Conservation (phyloP, 768 basidiomycete species). For the Hydnum rufescens region DNA sequence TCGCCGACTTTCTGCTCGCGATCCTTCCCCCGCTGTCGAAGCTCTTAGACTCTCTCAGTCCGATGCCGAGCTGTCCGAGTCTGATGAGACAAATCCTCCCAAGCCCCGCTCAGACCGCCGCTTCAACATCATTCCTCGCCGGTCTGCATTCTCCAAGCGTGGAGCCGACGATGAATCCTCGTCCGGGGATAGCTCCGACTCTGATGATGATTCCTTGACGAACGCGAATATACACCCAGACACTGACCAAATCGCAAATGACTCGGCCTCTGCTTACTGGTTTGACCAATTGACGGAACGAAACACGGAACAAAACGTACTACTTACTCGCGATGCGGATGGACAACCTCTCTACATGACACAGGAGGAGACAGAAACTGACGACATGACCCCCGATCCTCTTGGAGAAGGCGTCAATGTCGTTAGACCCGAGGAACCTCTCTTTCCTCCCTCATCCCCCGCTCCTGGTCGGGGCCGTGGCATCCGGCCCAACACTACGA, state of each 20-base stretch:
- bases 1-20: conserved; percentile 38
- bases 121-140: conserved; percentile 7
- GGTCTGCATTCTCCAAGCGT: conserved; percentile 11
- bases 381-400: conserved; percentile 48
- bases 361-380: conserved; percentile 22
- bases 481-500: neutral
- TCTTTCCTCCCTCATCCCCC: conserved; percentile 2
- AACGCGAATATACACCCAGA: conserved; percentile 10
- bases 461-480: neutral
- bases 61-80: conserved; percentile 26
- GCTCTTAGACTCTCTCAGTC: conserved; percentile 40
- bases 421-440: conserved; percentile 32
- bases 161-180: conserved; percentile 14
- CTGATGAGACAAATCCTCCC: conserved; percentile 31
- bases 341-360: conserved; percentile 13
- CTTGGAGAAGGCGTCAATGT: conserved; percentile 87
- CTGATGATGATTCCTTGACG: conserved; percentile 10
- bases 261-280: neutral
- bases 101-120: too few species aligned
- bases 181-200: conserved; percentile 8
- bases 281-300: conserved; percentile 69
- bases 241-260: conserved; percentile 1
- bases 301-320: conserved; percentile 45
- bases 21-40: conserved; percentile 29
- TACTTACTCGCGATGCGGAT: conserved; percentile 10